Conservation (phyloP, 2,329 filamentous ascomycete genomes). For the Botrytis galanthina region DNA sequence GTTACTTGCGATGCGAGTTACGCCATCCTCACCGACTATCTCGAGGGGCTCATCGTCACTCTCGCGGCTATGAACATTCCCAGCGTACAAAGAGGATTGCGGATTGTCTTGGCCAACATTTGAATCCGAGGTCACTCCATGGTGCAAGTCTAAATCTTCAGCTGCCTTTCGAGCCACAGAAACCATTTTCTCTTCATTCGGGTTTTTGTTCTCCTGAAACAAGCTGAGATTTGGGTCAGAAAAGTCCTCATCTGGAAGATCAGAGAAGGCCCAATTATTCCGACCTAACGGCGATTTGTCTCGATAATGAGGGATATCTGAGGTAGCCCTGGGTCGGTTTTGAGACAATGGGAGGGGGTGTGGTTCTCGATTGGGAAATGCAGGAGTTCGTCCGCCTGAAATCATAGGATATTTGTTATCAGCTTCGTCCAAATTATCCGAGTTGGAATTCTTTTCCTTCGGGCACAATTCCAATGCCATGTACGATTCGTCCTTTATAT, state of each 20-base stretch:
- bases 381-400: conserved; percentile 3
- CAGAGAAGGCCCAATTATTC: conserved; percentile 60
- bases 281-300: conserved; percentile 54
- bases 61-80: not conserved
- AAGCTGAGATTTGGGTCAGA: conserved; percentile 2
- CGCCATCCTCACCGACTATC: conserved; percentile 28
- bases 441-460: not conserved
- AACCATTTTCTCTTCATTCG: conserved; percentile 1
- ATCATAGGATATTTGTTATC: conserved; percentile 5
- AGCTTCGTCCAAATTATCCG: not conserved
- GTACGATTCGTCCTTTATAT: not conserved
- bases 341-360: conserved; percentile 14
- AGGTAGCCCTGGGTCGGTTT: conserved; percentile 51
- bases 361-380: not conserved
- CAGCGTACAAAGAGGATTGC: not conserved
- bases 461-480: not conserved
- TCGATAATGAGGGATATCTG: conserved; percentile 52
- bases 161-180: conserved; percentile 12
- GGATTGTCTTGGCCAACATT: not conserved
- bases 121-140: not conserved
- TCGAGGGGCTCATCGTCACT: conserved; percentile 22
- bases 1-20: conserved; percentile 22
- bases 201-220: not conserved
- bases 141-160: conserved; percentile 8
- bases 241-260: conserved; percentile 36